Base-by-base conservation (phyloP, 208 protist species). In the Acanthamoeba royreba region DNA sequence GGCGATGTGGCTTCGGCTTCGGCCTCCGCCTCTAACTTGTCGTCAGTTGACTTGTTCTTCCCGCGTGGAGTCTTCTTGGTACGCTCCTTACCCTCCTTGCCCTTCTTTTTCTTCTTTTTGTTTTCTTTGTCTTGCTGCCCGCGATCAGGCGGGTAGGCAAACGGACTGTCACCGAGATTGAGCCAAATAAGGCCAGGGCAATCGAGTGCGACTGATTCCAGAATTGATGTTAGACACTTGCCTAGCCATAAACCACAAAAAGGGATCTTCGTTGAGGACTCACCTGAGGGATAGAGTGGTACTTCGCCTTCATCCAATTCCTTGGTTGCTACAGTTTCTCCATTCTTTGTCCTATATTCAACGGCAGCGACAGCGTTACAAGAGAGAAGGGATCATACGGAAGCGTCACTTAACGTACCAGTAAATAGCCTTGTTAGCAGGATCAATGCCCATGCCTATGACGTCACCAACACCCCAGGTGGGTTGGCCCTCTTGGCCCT, bases 271-370 rank as follows among this genome's bases (percentile, higher is more conserved):
- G n/a, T 38, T 81, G 40, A 33, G 69, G 22, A 47, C 69, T 81
- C 3, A 85, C 72, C 72, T 45, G 88, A 83, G 55, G 88, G 88
- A 52, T 53, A 81, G 8, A 93, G 46, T 9, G 42, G 35, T 13
- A 15, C 66, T n/a, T 93, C 88, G 13, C 81, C 46, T 19, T 93
- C 38, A 7, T 43, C 88, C 17, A 93, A 38, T 63, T 93, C 45
- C 52, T 83, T n/a, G 4, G 2, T 22, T 0, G 40, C 88, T 4
- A 93, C 66, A 7, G 22, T 49, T 63, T 93, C 13, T 1, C 88
- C 88, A 38, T 93, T 93, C 52, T 83, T 83, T 13, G 88, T 93
- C 88, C 88, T 93, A n/a, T 46, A 91, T 72, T 49, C 40, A 45
- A 25, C 58, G 19, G 33, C n/a, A 81, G 35, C 42, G 28, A 25